Conservation (phyloP, 257 asterid species). For the Mitragyna speciosa region DNA sequence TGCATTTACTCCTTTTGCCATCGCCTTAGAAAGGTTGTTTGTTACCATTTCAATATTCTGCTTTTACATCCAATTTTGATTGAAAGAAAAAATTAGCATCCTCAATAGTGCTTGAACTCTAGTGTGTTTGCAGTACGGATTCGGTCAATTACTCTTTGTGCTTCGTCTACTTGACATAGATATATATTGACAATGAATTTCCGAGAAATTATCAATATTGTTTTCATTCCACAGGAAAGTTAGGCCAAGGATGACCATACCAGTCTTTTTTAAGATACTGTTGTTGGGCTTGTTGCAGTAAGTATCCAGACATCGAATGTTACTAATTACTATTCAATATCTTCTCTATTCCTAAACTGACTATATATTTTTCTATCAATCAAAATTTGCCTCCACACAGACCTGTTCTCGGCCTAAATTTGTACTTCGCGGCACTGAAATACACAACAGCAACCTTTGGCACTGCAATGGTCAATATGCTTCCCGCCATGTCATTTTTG, state of each 20-base stretch:
- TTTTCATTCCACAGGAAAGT: too few relatives aligned
- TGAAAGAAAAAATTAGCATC: too few relatives aligned
- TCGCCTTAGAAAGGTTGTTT: not conserved
- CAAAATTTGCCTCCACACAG: conserved; percentile 26
- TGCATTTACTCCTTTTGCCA: not conserved
- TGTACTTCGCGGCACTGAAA: conserved; percentile 62
- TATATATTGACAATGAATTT: not conserved
- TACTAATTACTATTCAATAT: not conserved
- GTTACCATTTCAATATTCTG: too few relatives aligned
- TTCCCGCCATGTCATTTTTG: conserved; percentile 71
- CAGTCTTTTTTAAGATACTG: conserved; percentile 51
- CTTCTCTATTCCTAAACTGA: not conserved
- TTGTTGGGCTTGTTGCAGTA: conserved; percentile 69
- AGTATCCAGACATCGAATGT: not conserved
- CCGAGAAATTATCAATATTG: too few relatives aligned
- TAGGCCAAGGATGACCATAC: conserved; percentile 72
- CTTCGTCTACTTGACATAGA: too few relatives aligned
- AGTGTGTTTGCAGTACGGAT: too few relatives aligned
- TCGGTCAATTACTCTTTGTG: too few relatives aligned
- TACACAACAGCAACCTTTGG: conserved; percentile 67
- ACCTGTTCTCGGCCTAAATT: conserved; percentile 72
- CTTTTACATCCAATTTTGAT: too few relatives aligned
- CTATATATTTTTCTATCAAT: too few relatives aligned
- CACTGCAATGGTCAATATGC: conserved; percentile 58
- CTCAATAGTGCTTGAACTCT: too few relatives aligned